Conservation (phyloP, 2,329 filamentous ascomycete genomes). For the Paecilomyces fulvus region DNA sequence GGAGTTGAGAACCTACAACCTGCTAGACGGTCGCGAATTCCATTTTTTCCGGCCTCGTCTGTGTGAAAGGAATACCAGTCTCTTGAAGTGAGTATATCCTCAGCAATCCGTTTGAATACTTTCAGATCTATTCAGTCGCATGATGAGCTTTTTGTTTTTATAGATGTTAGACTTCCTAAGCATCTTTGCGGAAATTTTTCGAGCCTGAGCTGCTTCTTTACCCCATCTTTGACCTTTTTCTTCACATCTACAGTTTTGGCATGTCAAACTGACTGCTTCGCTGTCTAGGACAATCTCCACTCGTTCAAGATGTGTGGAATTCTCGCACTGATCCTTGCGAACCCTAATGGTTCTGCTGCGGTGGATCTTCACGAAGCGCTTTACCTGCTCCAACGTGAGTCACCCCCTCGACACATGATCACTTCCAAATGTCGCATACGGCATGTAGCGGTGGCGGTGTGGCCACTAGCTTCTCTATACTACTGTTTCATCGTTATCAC, state of each 20-base stretch:
- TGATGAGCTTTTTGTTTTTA: slow-evolving; percentile 36
- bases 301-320: slow-evolving; percentile 52
- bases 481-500: slow-evolving; percentile 13
- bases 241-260: neutral
- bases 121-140: slow-evolving; percentile 10
- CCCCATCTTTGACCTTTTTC: neutral
- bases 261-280: slow-evolving; percentile 2
- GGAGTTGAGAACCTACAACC: neutral
- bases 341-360: slow-evolving; percentile 44
- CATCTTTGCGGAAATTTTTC: slow-evolving; percentile 34
- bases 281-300: neutral
- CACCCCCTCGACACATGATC: slow-evolving; percentile 6
- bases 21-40: neutral
- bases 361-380: slow-evolving; percentile 62
- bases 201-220: slow-evolving; percentile 2
- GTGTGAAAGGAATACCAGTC: neutral
- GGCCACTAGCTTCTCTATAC: slow-evolving; percentile 10
- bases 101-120: neutral
- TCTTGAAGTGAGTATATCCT: neutral
- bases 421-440: neutral
- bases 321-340: slow-evolving; percentile 52
- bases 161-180: slow-evolving; percentile 45
- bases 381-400: slow-evolving; percentile 57
- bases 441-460: neutral
- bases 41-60: neutral